These are phyloP conservation scores for Aspergillus tamarii DNA, from an alignment of 2,329 filamentous ascomycete species.

Conservation along the genomic window DNA sequence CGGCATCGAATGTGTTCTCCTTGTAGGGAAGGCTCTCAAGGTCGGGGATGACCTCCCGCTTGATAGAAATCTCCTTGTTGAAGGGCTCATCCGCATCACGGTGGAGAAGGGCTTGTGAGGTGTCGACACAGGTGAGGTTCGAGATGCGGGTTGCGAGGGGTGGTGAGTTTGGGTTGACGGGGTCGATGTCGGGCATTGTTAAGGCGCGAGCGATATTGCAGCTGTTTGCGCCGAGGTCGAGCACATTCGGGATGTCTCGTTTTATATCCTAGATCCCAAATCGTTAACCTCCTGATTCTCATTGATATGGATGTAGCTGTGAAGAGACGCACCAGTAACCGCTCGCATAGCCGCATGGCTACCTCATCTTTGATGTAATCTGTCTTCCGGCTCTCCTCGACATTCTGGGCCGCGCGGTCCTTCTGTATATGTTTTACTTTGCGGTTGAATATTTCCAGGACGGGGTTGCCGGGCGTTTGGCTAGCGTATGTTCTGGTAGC, in stretches of 20 bases:
- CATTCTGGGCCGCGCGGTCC: constrained; percentile 75
- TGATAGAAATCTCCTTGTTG: constrained; percentile 73
- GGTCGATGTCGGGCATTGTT: constrained; percentile 68
- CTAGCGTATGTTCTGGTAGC: constrained; percentile 68
- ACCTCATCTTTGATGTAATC: constrained; percentile 96
- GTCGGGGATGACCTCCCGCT: constrained; percentile 70
- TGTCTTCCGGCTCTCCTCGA: constrained; percentile 72
- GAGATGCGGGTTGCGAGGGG: constrained; percentile 73
- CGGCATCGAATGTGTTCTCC: constrained; percentile 79
- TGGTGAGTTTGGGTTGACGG: constrained; percentile 42
- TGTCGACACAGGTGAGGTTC: constrained; percentile 78
- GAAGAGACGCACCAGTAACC: constrained; percentile 66
- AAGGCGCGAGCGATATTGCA: constrained; percentile 90
- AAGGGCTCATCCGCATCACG: constrained; percentile 70
- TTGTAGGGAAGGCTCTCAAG: constrained; percentile 74
- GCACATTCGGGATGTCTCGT: constrained; percentile 77
- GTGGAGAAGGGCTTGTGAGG: constrained; percentile 75
- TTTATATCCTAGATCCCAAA: constrained; percentile 75
- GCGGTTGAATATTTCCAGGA: constrained; percentile 89
- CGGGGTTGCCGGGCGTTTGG: constrained; percentile 74
- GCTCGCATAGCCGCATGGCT: constrained; percentile 78
- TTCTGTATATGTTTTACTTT: constrained; percentile 88
- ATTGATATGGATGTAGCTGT: background rate
- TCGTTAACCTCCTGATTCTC: background rate
- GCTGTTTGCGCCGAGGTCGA: constrained; percentile 93